Conservation (phyloP, 805 yeast genomes). For the Maudiozyma bulderi region DNA sequence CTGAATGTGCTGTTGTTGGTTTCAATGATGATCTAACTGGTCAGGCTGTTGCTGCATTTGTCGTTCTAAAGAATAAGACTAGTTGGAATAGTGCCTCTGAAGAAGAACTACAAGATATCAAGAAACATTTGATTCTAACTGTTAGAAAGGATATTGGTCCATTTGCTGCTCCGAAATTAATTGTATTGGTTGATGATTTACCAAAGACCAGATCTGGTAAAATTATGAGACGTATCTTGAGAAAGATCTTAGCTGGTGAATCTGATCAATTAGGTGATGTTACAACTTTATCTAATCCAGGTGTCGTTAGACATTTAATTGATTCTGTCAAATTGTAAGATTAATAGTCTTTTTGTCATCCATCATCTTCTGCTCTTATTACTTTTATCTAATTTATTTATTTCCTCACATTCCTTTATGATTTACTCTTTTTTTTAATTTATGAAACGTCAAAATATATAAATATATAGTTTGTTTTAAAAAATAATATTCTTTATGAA, state of each 20-base stretch:
- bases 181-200: slow-evolving; percentile 62
- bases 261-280: slow-evolving; percentile 77
- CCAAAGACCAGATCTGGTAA: slow-evolving; percentile 84
- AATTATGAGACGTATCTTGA: slow-evolving; percentile 77
- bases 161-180: slow-evolving; percentile 74
- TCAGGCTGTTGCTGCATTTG: slow-evolving; percentile 77
- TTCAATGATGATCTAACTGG: slow-evolving; percentile 77
- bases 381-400: neutral
- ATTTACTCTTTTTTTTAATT: neutral
- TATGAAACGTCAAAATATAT: too few species aligned
- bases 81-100: slow-evolving; percentile 23
- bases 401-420: neutral
- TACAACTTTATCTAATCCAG: slow-evolving; percentile 69
- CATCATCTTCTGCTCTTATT: neutral
- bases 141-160: slow-evolving; percentile 79
- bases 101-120: slow-evolving; percentile 43
- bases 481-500: too few species aligned
- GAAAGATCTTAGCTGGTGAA: slow-evolving; percentile 66
- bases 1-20: slow-evolving; percentile 80
- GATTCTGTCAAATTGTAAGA: slow-evolving; percentile 34
- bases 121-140: slow-evolving; percentile 55
- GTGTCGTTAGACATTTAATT: slow-evolving; percentile 58
- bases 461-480: too few species aligned
- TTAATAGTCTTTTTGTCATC: neutral
- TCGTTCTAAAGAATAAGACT: slow-evolving; percentile 52